These are phyloP conservation scores for Peronospora destructor DNA, from an alignment of 352 stramenopile species.

Conservation along the genomic window DNA sequence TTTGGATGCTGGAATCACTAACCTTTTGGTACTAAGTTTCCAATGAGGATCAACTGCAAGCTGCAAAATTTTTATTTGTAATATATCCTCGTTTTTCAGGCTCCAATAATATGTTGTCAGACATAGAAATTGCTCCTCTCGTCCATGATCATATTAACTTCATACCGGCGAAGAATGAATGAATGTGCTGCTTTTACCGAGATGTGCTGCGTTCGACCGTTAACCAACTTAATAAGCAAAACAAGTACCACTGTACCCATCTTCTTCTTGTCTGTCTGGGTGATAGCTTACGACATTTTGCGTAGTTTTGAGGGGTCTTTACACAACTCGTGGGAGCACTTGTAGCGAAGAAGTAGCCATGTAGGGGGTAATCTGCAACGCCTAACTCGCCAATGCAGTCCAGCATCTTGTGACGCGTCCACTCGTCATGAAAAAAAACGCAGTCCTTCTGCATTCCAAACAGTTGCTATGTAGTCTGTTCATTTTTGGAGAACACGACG, in stretches of 20 bases:
- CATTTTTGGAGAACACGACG: constrained; percentile 42
- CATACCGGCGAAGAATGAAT: no score
- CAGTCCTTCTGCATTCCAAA: constrained; percentile 47
- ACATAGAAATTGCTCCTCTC: no score
- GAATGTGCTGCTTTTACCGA: no score
- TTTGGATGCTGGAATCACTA: no score
- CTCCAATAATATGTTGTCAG: no score
- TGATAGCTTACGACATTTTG: constrained; percentile 19
- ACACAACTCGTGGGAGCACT: constrained; percentile 53
- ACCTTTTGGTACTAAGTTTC: no score
- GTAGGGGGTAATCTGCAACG: constrained; percentile 43
- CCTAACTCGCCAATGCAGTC: constrained; percentile 65
- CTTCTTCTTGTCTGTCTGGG: background rate
- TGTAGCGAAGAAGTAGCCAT: constrained; percentile 63
- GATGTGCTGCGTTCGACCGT: background rate
- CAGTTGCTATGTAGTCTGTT: background rate
- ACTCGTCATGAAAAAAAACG: constrained; percentile 60
- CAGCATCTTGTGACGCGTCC: constrained; percentile 64
- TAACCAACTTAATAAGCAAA: constrained; percentile 4
- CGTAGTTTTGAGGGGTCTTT: constrained; percentile 41
- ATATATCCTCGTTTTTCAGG: no score
- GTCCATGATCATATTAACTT: no score
- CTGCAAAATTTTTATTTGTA: no score
- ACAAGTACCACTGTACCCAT: constrained; percentile 1
- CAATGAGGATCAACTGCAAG: no score